These are phyloP conservation scores for Glycine tomentella DNA, from an alignment of 306 rosid genomes.

Conservation along the genomic window DNA sequence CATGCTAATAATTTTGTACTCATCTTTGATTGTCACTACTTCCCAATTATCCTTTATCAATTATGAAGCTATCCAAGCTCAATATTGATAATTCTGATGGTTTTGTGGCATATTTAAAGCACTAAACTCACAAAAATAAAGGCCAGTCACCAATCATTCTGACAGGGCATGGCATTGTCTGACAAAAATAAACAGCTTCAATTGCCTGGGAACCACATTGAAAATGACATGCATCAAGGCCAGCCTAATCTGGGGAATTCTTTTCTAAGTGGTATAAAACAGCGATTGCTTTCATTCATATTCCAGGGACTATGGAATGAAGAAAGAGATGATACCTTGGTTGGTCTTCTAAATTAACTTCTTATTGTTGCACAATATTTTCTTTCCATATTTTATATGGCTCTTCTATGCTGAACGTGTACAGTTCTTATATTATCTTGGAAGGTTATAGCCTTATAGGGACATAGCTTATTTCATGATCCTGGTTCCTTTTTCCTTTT, in stretches of 20 bases:
- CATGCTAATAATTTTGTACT: conserved; percentile 37
- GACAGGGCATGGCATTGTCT: conserved; percentile 63
- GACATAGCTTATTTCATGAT: background rate
- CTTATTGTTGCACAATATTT: conserved; percentile 31
- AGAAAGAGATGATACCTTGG: conserved; percentile 82
- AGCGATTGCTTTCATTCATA: conserved; percentile 92
- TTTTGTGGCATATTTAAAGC: conserved; percentile 47
- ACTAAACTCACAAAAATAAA: conserved; percentile 32
- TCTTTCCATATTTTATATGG: conserved; percentile 37
- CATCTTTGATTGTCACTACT: conserved; percentile 29
- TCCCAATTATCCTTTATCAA: conserved; percentile 22
- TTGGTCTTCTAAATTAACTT: conserved; percentile 56
- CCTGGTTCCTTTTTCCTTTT: too few species aligned
- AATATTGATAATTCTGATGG: conserved; percentile 32
- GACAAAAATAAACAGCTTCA: conserved; percentile 60
- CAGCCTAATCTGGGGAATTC: conserved; percentile 58
- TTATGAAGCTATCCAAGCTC: conserved; percentile 29
- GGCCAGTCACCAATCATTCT: conserved; percentile 33
- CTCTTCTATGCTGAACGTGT: conserved; percentile 12
- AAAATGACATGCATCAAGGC: conserved; percentile 61
- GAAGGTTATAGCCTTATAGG: conserved; percentile 6
- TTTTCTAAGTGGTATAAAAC: conserved; percentile 88
- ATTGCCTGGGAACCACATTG: conserved; percentile 57
- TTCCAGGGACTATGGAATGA: conserved; percentile 87
- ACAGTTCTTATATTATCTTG: conserved; percentile 24